Conservation (phyloP, 73 alveolate species). For the Paramecium sonneborni region DNA sequence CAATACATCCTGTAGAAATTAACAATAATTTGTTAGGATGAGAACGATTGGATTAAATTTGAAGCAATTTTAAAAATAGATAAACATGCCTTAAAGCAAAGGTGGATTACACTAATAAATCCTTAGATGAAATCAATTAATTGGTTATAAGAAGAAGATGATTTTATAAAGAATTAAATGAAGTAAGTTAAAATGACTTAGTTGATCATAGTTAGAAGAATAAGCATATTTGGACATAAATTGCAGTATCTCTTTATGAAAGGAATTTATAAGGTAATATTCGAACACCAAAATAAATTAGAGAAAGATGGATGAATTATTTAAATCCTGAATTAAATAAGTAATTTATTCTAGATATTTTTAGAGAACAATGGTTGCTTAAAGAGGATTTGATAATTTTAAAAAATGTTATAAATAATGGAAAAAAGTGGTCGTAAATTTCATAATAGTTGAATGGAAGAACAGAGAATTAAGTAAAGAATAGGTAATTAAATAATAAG, state of each 20-base stretch:
- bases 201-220: not conserved
- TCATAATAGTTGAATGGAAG: conserved; percentile 35
- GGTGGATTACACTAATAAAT: conserved; percentile 26
- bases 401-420: not conserved
- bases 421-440: conserved; percentile 57
- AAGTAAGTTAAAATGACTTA: not conserved
- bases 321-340: conserved; percentile 2
- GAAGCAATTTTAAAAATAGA: not conserved
- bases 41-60: not conserved
- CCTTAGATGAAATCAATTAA: conserved; percentile 5
- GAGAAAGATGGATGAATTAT: conserved; percentile 46
- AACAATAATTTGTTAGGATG: not conserved
- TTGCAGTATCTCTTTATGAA: conserved; percentile 11
- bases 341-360: not conserved
- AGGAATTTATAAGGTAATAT: not conserved
- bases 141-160: conserved; percentile 38
- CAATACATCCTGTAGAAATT: not conserved
- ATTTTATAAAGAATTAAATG: not conserved
- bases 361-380: not conserved
- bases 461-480: conserved; percentile 59
- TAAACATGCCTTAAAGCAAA: not conserved
- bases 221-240: conserved; percentile 26
- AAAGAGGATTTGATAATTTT: conserved; percentile 5
- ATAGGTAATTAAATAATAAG: not conserved
- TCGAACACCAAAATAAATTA: conserved; percentile 10